These are phyloP conservation scores for Leccinum fuscescens DNA, from an alignment of 1,284 basidiomycete species.

Conservation along the genomic window DNA sequence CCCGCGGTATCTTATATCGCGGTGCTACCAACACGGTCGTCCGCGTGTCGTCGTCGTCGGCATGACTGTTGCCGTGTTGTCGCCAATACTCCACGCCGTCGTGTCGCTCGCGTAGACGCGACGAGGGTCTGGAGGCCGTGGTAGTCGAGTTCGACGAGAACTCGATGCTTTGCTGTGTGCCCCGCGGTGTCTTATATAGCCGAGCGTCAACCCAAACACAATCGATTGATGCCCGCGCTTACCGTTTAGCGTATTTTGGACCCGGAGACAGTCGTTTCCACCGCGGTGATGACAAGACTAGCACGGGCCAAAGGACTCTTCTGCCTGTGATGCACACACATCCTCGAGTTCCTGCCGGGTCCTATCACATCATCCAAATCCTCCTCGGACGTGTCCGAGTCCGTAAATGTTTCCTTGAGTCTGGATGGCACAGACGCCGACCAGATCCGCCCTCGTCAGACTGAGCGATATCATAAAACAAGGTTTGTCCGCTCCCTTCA, in stretches of 20 bases:
- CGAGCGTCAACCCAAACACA: not conserved
- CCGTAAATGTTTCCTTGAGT: too few species aligned
- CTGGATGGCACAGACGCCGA: not conserved
- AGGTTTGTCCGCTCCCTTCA: constrained; percentile 27
- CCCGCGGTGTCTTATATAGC: constrained; percentile 82
- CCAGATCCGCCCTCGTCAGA: constrained; percentile 1
- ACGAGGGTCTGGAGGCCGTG: constrained; percentile 62
- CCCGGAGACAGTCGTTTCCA: not conserved
- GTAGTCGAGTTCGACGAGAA: constrained; percentile 65
- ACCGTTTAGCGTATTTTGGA: constrained; percentile 48
- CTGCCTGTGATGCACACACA: constrained; percentile 8
- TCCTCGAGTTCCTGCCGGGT: not conserved
- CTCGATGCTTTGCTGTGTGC: constrained; percentile 86
- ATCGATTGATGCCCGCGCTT: too few species aligned
- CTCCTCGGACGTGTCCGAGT: too few species aligned
- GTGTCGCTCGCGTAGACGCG: constrained; percentile 50
- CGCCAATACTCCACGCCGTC: too few species aligned
- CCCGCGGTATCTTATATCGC: constrained; percentile 78
- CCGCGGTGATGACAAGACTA: not conserved
- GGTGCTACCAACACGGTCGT: too few species aligned
- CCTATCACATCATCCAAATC: not conserved
- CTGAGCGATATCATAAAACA: constrained; percentile 25
- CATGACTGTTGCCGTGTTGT: too few species aligned
- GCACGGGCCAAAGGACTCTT: constrained; percentile 11
- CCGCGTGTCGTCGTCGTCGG: too few species aligned